Percentiles rank a stretch among this genome's conserved stretches.
These are phyloP conservation scores for Eucalyptus grandis DNA, from an alignment of 345 rosid genomes.

Conservation along the genomic window DNA sequence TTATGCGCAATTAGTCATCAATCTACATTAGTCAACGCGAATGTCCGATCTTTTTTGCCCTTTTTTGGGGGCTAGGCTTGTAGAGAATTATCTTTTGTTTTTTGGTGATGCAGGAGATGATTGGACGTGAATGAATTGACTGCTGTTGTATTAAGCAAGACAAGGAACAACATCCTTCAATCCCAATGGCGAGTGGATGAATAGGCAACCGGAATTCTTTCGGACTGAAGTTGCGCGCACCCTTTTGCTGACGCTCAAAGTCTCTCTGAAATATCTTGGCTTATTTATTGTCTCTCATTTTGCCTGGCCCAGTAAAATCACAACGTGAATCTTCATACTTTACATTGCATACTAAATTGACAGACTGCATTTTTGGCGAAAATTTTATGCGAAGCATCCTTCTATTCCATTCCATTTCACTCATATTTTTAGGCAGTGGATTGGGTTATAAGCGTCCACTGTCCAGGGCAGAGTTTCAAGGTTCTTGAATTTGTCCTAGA, in stretches of 20 bases:
- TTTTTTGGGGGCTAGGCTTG: background rate
- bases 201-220: background rate
- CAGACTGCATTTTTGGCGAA: background rate
- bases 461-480: background rate
- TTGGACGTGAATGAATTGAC: background rate
- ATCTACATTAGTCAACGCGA: background rate
- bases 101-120: background rate
- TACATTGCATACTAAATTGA: background rate
- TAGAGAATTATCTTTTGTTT: background rate
- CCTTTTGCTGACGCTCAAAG: background rate
- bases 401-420: background rate
- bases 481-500: background rate
- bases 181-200: background rate
- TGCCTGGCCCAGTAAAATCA: background rate
- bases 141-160: background rate
- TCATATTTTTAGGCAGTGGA: background rate
- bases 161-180: background rate
- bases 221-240: background rate
- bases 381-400: background rate
- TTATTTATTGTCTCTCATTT: background rate
- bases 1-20: background rate
- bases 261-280: background rate
- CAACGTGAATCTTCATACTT: background rate
- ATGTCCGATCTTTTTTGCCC: background rate
- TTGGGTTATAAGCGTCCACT: background rate